Evolutionary conservation across 2,329 filamentous ascomycete species (phyloP), one percentile per base, ranked within the genome.

Genomic region (Colletotrichum australisinense): DNA sequence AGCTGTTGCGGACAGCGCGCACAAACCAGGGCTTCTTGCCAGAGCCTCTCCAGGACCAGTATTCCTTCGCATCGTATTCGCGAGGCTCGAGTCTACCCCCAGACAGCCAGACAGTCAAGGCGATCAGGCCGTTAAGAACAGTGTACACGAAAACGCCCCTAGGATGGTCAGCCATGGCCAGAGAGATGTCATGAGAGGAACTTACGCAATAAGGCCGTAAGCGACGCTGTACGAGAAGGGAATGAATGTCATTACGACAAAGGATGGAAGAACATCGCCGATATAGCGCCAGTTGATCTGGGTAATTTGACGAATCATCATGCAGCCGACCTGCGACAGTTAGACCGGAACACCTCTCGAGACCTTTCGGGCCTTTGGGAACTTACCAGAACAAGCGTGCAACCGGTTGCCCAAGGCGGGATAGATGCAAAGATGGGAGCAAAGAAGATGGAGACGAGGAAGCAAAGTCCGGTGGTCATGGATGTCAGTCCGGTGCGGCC

Each of bases 201-300:
- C 88, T 84, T 80, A 90, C 89, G 89, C 93, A 76, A 95, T 94
- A 32, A 95, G 88, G 22, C 93, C 93, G 75, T 95, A 94, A 8
- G 93, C 93, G 60, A 94, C 93, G 64, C 91, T 93, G 86, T 94
- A 95, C 75, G 91, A 94, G 79, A 95, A 94, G 0, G 93, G 93
- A 84, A 95, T 95, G 67, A 94, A 89, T 1, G 90, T 89, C 76
- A 95, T 90, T 5, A 93, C 94, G 38, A 95, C 86, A 81, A 95
- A 95, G 0, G 93, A 94, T 0, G 93, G 93, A 3, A 95, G 85
- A 0, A 93, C 91, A 75, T 95, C 93, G 63, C 93, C 93, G 65
- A 94, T 90, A 76, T 94, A 95, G 24, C 86, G 84, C 93, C 93
- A 95, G 83, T 95, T 95, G 83, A 95, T 91, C 66, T 92, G 89